Evolutionary conservation across 108 stramenopile genomes (phyloP).

Genomic region (Pseudonitzschia multiseries): DNA sequence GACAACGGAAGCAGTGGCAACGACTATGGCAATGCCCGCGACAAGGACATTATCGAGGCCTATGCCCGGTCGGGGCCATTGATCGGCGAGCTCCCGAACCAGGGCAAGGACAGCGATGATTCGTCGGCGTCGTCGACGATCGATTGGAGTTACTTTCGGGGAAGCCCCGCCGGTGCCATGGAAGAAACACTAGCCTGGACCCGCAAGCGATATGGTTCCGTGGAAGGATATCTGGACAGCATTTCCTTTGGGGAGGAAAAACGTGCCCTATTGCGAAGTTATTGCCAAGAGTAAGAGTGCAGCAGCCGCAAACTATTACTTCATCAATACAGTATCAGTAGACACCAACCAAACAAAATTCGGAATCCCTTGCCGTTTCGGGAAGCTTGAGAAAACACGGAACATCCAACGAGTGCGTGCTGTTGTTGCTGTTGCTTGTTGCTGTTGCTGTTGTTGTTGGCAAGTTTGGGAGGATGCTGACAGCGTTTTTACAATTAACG

Average conservation of each 20-base stretch:
- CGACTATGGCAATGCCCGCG: neutral
- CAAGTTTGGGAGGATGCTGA: no score
- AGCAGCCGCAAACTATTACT: no score
- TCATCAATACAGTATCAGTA: no score
- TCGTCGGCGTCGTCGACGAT: conserved; percentile 10
- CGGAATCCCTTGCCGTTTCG: no score
- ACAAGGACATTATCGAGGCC: conserved; percentile 23
- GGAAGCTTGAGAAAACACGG: no score
- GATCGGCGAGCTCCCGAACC: conserved; percentile 12
- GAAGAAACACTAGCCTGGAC: conserved; percentile 20
- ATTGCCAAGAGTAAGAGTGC: neutral
- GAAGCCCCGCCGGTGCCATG: conserved; percentile 28
- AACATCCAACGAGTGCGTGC: no score
- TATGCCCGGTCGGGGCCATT: conserved; percentile 15
- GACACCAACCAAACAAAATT: no score
- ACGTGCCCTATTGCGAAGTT: conserved; percentile 16
- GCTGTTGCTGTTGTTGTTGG: no score
- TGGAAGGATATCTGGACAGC: conserved; percentile 23
- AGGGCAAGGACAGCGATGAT: conserved; percentile 9
- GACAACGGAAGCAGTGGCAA: neutral
- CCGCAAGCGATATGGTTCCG: conserved; percentile 24
- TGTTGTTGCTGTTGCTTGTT: no score
- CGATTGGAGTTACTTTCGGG: conserved; percentile 26
- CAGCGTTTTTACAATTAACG: no score
- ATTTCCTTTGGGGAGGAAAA: conserved; percentile 28